Base-by-base conservation (phyloP, 1,284 basidiomycete genomes). In the Cryptococcus sp. region DNA sequence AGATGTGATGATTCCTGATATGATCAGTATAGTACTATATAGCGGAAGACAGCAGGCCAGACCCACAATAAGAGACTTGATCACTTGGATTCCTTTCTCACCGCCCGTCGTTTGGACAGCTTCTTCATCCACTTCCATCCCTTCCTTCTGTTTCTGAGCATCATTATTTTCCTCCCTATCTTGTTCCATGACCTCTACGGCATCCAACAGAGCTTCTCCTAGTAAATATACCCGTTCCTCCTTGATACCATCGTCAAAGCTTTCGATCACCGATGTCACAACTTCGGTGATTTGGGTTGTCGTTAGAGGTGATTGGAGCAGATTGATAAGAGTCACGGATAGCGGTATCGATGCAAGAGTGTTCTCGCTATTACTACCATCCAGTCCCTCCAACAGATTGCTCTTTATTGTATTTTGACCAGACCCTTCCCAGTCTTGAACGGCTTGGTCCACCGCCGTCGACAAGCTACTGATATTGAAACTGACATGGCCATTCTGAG, bases 181-280 rank as follows among this genome's bases (percentile, higher is more conserved):
- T 45, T 54, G 46, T 7, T 53, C 31, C 36, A 63, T 34, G 0
- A 61, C 55, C 41, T 66, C 64, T 2, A 66, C 63, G 1, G 61
- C 59, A 55, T 68, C 68, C 38, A 65, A 61, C 42, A 70, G 37
- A 30, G 55, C 55, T 51, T 70, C 67, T 11, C 60, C 61, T 10
- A 70, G 44, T 4, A 38, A 36, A 14, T 53, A 55, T 15, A 52
- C 49, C 7, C 51, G 48, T 23, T 53, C 51, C 7, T 65, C 63
- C 23, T 58, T 46, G 4, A 23, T 11, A 1, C 38, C 53, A 8
- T 56, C 56, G 35, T 41, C 32, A 14, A 52, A 53, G 3, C 45
- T 7, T 30, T 46, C 46, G 38, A 60, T 41, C 14, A 55, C 7
- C 36, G 15, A 14, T 8, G 44, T 31, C 11, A 13, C 8, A 31